Base-by-base conservation (phyloP, 2,329 filamentous ascomycete species). In the Paraphoma chrysanthemicola region DNA sequence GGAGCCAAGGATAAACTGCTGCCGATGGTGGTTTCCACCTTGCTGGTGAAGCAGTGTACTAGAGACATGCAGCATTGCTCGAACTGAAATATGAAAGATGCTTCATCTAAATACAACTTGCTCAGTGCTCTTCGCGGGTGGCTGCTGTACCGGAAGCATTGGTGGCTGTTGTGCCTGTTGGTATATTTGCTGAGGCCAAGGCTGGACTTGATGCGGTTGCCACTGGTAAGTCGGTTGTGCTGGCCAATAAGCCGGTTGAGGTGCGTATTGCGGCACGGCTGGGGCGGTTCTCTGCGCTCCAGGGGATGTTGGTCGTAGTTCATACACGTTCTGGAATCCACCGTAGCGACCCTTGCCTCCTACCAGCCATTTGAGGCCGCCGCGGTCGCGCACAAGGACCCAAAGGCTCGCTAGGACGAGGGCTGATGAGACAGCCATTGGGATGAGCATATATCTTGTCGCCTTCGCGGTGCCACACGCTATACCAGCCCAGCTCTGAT, bases 261-360 rank as follows among this genome's bases (percentile, higher is more conserved):
- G 9, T 10, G 14, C 33, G 10, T 14, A 36, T 14, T 36, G 33
- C 33, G 33, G 33, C 14, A 10, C 6, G 9, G 6, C 10, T 14
- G 9, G 33, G 33, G 14, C 14, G 6, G 7, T 6, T 36, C 10
- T 10, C 14, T 36, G 33, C 33, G 33, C 33, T 10, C 33, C 33
- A 36, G 33, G 33, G 14, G 33, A 36, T 9, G 47, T 54, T 9
- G 55, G 53, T 11, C 62, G 53, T 62, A 70, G 57, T 54, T 73
- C 69, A 42, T 71, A 69, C 5, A 62, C 50, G 44, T 53, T 64
- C 5, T 65, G 56, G 42, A 75, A 72, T 4, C 57, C 72, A 33
- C 50, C 69, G 51, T 74, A 74, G 9, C 68, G 59, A 0, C 68
- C 71, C 44, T 67, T 63, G 1, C 72, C 70, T 9, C 70, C 66